Conservation (phyloP, 306 rosid species). For the Carpinus viminea region DNA sequence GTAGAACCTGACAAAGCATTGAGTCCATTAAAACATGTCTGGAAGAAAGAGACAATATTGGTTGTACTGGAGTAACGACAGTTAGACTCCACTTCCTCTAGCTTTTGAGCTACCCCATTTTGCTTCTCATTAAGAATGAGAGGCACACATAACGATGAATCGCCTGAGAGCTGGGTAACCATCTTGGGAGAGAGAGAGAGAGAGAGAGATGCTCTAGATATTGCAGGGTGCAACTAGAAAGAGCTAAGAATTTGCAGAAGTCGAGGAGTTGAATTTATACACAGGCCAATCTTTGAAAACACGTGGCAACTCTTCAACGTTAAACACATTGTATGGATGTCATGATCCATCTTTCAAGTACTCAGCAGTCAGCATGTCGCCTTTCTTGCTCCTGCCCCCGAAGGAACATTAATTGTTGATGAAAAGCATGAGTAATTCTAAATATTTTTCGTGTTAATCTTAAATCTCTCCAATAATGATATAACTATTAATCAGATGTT, state of each 20-base stretch:
- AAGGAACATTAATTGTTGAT: too few species aligned
- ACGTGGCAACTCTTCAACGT: not conserved
- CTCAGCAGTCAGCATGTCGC: too few species aligned
- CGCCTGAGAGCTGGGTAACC: slow-evolving; percentile 16
- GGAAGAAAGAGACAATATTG: slow-evolving; percentile 30
- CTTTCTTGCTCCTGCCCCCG: too few species aligned
- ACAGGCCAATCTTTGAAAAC: not conserved
- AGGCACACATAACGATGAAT: slow-evolving; percentile 29
- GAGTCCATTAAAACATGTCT: slow-evolving; percentile 46
- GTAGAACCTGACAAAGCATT: slow-evolving; percentile 44
- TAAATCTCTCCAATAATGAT: too few species aligned
- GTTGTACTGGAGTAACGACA: not conserved
- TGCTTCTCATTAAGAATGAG: slow-evolving; percentile 29
- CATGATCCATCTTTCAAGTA: not conserved
- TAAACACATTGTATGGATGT: not conserved
- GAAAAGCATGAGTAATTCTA: too few species aligned
- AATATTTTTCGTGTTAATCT: too few species aligned
- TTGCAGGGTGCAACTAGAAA: not conserved
- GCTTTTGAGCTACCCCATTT: slow-evolving; percentile 5
- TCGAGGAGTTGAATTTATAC: not conserved
- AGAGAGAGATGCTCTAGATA: not conserved
- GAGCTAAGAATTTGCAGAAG: not conserved
- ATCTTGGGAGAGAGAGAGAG: slow-evolving; percentile 17
- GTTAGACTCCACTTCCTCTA: slow-evolving; percentile 27
- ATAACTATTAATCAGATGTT: too few species aligned